Percentiles rank a stretch among this genome's conserved stretches.
phyloP scores from a whole-genome alignment of 2,329 filamentous ascomycete genomes.

The Teratosphaeria destructans region DNA sequence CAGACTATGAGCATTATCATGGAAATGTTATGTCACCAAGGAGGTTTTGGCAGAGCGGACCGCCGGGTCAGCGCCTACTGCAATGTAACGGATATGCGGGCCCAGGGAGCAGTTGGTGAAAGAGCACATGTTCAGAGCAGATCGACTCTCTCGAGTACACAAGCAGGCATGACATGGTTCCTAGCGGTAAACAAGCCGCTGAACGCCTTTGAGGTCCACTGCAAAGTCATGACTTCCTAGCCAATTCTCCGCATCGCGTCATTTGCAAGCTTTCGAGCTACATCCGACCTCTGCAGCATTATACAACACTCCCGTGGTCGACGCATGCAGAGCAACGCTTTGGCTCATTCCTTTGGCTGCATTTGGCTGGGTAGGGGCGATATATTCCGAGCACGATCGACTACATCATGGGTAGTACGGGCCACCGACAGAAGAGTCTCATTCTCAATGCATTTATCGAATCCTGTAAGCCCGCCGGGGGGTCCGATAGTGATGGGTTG shows the following conservation, averaged over 20 bases:
- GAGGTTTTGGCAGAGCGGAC: no score
- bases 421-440: slow-evolving; percentile 24
- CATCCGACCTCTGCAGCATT: not conserved
- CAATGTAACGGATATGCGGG: not conserved
- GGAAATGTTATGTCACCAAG: no score
- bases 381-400: not conserved
- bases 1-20: no score
- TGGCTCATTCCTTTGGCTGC: not conserved
- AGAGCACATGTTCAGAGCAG: no score
- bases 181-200: not conserved
- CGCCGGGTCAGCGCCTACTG: no score
- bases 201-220: not conserved
- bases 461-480: slow-evolving; percentile 19
- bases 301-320: not conserved
- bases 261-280: not conserved
- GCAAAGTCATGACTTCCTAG: not conserved
- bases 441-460: slow-evolving; percentile 36
- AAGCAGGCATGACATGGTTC: not conserved
- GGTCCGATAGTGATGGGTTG: no score
- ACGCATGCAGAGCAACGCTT: not conserved
- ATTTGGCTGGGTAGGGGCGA: not conserved
- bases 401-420: not conserved
- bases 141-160: not conserved
- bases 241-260: not conserved
- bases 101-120: not conserved